Evolutionary conservation across 2,329 filamentous ascomycete species (phyloP).

Genomic region (Curvularia sp.): DNA sequence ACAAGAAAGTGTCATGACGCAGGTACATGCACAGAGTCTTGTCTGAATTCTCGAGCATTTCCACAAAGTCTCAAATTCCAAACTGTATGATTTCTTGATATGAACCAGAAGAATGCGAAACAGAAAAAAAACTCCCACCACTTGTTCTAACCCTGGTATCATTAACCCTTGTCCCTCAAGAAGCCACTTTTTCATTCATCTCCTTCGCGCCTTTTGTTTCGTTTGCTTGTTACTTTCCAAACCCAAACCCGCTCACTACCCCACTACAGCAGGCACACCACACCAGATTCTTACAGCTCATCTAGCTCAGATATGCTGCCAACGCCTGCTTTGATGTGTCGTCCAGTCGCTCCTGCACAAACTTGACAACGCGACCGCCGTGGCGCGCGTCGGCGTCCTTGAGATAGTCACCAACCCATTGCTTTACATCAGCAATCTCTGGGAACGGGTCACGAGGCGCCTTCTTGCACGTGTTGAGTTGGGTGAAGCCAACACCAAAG

Average conservation of each 20-base stretch:
- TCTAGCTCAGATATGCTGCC: conserved; percentile 38
- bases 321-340: conserved; percentile 53
- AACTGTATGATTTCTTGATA: too few species aligned
- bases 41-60: neutral
- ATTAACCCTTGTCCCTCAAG: conserved; percentile 15
- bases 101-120: neutral
- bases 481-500: conserved; percentile 94
- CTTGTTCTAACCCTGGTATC: conserved; percentile 29
- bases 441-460: conserved; percentile 81
- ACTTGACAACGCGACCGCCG: conserved; percentile 72
- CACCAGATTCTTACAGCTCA: neutral
- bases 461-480: conserved; percentile 87
- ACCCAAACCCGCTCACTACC: neutral
- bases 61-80: neutral
- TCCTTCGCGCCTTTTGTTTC: neutral
- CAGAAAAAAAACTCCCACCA: conserved; percentile 6
- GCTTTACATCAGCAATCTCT: conserved; percentile 78
- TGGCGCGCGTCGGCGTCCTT: conserved; percentile 78
- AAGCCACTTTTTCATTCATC: neutral
- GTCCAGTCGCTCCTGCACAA: conserved; percentile 73
- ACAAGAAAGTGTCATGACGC: neutral
- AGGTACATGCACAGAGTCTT: too few species aligned
- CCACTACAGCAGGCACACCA: too few species aligned
- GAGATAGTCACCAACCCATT: conserved; percentile 84
- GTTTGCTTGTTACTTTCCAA: neutral